Percentiles rank a stretch among this genome's conserved stretches.
Conservation (phyloP, 202 grass and related monocot genomes). For the Schoenoplectus triqueter region DNA sequence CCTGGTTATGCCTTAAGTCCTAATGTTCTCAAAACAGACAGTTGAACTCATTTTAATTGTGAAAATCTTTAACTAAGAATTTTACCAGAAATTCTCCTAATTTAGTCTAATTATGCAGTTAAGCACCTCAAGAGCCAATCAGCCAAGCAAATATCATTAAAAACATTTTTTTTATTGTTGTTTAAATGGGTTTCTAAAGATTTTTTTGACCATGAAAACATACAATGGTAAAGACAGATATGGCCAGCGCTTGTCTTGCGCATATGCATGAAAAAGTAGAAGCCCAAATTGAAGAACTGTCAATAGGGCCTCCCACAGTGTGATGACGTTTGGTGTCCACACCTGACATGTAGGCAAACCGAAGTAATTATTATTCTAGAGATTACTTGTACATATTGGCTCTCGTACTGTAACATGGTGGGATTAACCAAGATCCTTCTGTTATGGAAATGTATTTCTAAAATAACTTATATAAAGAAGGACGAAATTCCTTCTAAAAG, state of each 20-base stretch:
- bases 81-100: neutral
- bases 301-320: slow-evolving; percentile 75
- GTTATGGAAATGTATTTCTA: slow-evolving; percentile 1
- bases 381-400: neutral
- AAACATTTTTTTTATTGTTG: neutral
- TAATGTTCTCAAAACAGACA: neutral
- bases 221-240: slow-evolving; percentile 90
- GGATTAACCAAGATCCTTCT: neutral
- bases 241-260: slow-evolving; percentile 89
- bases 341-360: slow-evolving; percentile 44
- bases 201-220: slow-evolving; percentile 19
- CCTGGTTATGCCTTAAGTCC: neutral
- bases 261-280: slow-evolving; percentile 86
- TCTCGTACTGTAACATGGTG: neutral
- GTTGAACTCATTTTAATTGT: neutral
- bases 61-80: neutral
- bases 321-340: slow-evolving; percentile 82
- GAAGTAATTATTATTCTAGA: neutral
- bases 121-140: neutral
- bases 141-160: slow-evolving; percentile 18
- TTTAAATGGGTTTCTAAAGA: neutral
- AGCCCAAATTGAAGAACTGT: slow-evolving; percentile 88
- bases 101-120: slow-evolving; percentile 28
- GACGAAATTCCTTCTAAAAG: neutral
- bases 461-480: neutral